Evolutionary conservation across 2,329 filamentous ascomycete species (phyloP).

Genomic region (Trichoderma sp.): DNA sequence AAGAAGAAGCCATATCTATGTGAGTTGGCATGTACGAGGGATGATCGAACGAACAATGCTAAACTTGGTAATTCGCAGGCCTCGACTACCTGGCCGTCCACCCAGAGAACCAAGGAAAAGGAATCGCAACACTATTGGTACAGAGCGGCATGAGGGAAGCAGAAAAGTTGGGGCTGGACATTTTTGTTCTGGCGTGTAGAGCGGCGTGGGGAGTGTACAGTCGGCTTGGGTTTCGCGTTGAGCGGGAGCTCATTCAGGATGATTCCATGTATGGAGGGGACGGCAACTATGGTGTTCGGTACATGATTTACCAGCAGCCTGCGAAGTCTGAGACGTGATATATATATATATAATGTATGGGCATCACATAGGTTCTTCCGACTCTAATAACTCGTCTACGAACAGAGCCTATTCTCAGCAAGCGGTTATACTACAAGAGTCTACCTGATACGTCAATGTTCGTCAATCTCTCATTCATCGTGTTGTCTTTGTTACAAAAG

Average conservation of each 20-base stretch:
- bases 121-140: slow-evolving; percentile 35
- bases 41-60: neutral
- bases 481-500: too few relatives aligned
- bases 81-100: slow-evolving; percentile 39
- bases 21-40: neutral
- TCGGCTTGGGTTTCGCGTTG: slow-evolving; percentile 34
- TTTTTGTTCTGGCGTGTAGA: slow-evolving; percentile 35
- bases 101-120: slow-evolving; percentile 36
- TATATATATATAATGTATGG: too few relatives aligned
- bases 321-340: neutral
- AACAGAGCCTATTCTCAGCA: too few relatives aligned
- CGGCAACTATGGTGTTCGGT: slow-evolving; percentile 5
- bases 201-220: slow-evolving; percentile 34
- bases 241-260: slow-evolving; percentile 35
- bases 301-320: slow-evolving; percentile 10
- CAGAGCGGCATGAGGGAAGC: slow-evolving; percentile 35
- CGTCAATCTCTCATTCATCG: too few relatives aligned
- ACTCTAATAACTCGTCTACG: too few relatives aligned
- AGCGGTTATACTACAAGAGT: too few relatives aligned
- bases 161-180: slow-evolving; percentile 33
- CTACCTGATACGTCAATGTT: too few relatives aligned
- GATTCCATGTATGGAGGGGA: slow-evolving; percentile 29
- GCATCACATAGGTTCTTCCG: too few relatives aligned
- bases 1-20: slow-evolving; percentile 2
- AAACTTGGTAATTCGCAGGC: slow-evolving; percentile 17